Evolutionary conservation across 305 asterid species (phyloP), one percentile per base, ranked within the genome.

Genomic region (Nicotiana rustica): DNA sequence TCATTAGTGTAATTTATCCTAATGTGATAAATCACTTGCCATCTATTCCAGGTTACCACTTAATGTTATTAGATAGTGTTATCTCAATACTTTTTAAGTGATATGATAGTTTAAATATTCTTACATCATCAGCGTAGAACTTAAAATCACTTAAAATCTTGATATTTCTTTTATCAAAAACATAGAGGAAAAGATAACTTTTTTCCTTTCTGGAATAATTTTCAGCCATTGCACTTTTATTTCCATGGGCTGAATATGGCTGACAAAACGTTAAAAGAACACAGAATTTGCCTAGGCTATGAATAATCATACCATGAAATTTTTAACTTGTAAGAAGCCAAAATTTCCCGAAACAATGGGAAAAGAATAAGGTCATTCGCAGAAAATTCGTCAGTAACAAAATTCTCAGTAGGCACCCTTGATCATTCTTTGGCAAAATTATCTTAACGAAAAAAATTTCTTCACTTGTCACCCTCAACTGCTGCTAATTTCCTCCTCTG

Each of bases 401-500:
- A 15, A 29, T 76, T 76, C 67, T 55, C 33, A 55, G 52, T 29
- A 76, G 31, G 31, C 66, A 14, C 67, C 80, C 17, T 2, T 17
- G 80, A 55, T 76, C 66, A 76, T 55, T 75, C 67, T 76, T 76
- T 76, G 66, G 14, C 52, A 55, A 31, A 76, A 52, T 0, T 75
- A 12, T 13, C 56, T 35, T 8, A 49, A 49, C 8, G 41, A 18
- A 15, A 55, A 75, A 49, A 6, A 29, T 0, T 1, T 2, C 14
- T 55, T 76, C 80, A 76, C 80, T 76, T 76, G 31, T 55, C 31
- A 15, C 31, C 67, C 47, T 76, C 67, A 55, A 31, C 66, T 76
- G 77, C 90, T 66, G 93, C 95, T 61, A 96, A 89, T 87, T 90
- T 91, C 88, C 89, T 92, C 86, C 99, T 92, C 77, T 94, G 98